These are phyloP conservation scores for Pseudomicrostroma phylloplanum DNA, from an alignment of 1,284 basidiomycete genomes.

Conservation along the genomic window DNA sequence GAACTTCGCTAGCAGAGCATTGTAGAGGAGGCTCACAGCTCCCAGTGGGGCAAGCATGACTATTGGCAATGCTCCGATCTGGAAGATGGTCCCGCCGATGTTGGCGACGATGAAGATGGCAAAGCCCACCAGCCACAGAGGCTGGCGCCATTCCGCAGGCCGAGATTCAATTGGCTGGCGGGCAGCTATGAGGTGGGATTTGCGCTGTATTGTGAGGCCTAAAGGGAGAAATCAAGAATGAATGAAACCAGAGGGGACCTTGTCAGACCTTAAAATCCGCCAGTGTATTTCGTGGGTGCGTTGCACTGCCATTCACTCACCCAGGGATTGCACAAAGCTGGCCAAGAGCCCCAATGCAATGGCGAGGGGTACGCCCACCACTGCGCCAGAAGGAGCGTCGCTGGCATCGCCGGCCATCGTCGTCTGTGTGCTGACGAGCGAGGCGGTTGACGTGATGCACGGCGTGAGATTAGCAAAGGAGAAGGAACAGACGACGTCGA, in stretches of 20 bases:
- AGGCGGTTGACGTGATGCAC: too few species aligned
- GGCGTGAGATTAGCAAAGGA: too few species aligned
- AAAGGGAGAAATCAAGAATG: neutral
- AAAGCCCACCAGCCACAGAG: slow-evolving; percentile 60
- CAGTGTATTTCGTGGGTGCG: too few species aligned
- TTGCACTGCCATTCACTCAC: slow-evolving; percentile 4
- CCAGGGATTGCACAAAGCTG: slow-evolving; percentile 78
- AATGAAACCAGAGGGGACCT: too few species aligned
- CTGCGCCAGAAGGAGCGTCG: too few species aligned
- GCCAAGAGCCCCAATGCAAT: slow-evolving; percentile 68
- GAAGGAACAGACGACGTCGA: too few species aligned
- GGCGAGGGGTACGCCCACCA: slow-evolving; percentile 26
- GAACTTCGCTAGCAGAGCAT: slow-evolving; percentile 81
- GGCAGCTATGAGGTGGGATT: slow-evolving; percentile 85
- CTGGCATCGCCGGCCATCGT: too few species aligned
- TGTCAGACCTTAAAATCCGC: too few species aligned
- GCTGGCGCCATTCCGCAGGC: slow-evolving; percentile 37
- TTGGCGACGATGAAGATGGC: slow-evolving; percentile 65
- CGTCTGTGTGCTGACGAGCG: too few species aligned
- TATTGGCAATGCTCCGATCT: slow-evolving; percentile 73
- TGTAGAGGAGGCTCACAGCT: slow-evolving; percentile 85
- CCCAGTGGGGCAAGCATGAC: slow-evolving; percentile 64
- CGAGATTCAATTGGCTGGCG: slow-evolving; percentile 58
- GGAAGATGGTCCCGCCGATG: slow-evolving; percentile 83
- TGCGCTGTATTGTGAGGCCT: slow-evolving; percentile 84